Conservation (phyloP, 2,329 filamentous ascomycete species). For the Periglandula ipomoeae region DNA sequence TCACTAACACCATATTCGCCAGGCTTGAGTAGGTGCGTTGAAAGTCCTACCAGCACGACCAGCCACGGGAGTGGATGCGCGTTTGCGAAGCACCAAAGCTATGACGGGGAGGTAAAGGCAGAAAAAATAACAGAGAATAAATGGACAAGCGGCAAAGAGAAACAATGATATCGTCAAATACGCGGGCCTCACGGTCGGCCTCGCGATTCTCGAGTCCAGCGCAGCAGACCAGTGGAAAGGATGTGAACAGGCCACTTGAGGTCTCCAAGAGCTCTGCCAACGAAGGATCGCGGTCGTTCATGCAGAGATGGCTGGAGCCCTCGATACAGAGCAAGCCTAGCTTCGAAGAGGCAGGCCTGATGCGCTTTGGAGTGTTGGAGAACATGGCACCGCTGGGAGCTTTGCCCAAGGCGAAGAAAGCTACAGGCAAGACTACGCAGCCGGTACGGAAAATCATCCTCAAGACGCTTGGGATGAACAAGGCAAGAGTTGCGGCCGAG, state of each 20-base stretch:
- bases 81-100: neutral
- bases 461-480: slow-evolving; percentile 27
- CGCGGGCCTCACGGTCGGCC: slow-evolving; percentile 38
- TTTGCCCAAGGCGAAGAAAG: slow-evolving; percentile 50
- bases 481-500: slow-evolving; percentile 16
- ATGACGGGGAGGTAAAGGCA: neutral
- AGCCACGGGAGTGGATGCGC: slow-evolving; percentile 2
- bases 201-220: slow-evolving; percentile 48
- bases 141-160: neutral
- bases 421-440: slow-evolving; percentile 18
- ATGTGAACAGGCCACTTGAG: slow-evolving; percentile 25
- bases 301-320: slow-evolving; percentile 51
- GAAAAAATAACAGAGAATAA: neutral
- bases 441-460: slow-evolving; percentile 36
- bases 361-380: slow-evolving; percentile 67
- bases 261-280: slow-evolving; percentile 24
- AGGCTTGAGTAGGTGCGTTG: slow-evolving; percentile 24
- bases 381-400: slow-evolving; percentile 77
- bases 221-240: slow-evolving; percentile 19
- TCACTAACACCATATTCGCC: slow-evolving; percentile 10
- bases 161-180: slow-evolving; percentile 33
- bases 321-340: slow-evolving; percentile 54
- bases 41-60: slow-evolving; percentile 11
- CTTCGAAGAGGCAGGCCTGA: slow-evolving; percentile 68
- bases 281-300: slow-evolving; percentile 36